Percentiles rank a stretch among this genome's conserved stretches.
Conservation (phyloP, 2,329 filamentous ascomycete species). For the Hymenoscyphus fructigenus region DNA sequence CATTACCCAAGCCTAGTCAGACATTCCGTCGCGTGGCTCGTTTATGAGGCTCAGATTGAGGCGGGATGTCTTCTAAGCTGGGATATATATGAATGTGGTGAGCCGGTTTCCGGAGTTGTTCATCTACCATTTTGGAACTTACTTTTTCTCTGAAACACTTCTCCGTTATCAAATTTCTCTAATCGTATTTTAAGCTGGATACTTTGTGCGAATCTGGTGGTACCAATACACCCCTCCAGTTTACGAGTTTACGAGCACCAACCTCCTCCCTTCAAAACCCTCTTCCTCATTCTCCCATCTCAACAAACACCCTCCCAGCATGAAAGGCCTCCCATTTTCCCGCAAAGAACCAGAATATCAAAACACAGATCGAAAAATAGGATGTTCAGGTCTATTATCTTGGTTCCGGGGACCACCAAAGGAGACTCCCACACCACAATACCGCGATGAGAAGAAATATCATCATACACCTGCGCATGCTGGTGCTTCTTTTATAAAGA, state of each 20-base stretch:
- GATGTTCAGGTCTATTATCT: slow-evolving; percentile 12
- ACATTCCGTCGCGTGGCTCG: neutral
- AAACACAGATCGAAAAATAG: neutral
- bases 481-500: slow-evolving; percentile 23
- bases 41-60: neutral
- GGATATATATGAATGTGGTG: neutral
- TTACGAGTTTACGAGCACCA: neutral
- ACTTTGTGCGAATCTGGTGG: no score
- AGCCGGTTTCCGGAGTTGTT: neutral
- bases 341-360: slow-evolving; percentile 9
- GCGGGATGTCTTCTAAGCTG: neutral
- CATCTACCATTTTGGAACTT: neutral
- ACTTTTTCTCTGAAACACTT: neutral
- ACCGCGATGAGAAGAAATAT: slow-evolving; percentile 22
- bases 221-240: no score
- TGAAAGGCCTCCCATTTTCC: slow-evolving; percentile 16
- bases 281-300: neutral
- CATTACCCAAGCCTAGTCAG: neutral
- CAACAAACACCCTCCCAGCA: slow-evolving; percentile 4
- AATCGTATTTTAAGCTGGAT: no score
- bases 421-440: slow-evolving; percentile 8
- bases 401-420: slow-evolving; percentile 15
- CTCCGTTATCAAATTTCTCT: no score
- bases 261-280: neutral
- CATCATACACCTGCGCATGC: slow-evolving; percentile 25